Evolutionary conservation across 176 grass and related monocot species (phyloP).

Genomic region (Phyllostachys edulis): DNA sequence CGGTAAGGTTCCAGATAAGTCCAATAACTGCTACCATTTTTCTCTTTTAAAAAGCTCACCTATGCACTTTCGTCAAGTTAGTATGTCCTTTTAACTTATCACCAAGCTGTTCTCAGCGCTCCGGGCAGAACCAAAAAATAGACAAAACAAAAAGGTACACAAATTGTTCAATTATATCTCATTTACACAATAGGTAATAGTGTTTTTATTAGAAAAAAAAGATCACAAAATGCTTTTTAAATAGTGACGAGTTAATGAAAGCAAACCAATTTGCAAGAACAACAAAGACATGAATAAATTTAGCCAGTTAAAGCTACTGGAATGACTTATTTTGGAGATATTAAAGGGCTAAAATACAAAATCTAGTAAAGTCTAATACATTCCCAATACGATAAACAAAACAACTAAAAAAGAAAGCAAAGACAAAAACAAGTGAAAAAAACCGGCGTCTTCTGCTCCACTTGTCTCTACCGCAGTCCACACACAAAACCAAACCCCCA

Average conservation of each 20-base stretch:
- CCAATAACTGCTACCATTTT: constrained; percentile 2
- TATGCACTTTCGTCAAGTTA: constrained; percentile 14
- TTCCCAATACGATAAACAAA: not conserved
- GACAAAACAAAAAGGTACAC: not conserved
- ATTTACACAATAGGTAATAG: not conserved
- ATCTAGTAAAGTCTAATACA: not conserved
- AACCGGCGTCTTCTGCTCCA: constrained; percentile 12
- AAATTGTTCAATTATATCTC: not conserved
- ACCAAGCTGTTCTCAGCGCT: not conserved
- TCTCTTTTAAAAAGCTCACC: constrained; percentile 15
- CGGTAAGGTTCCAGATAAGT: constrained; percentile 39
- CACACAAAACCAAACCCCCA: not conserved
- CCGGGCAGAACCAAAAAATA: not conserved
- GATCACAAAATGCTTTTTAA: not conserved
- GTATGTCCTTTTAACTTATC: constrained; percentile 1
- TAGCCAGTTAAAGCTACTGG: not conserved
- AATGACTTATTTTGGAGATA: not conserved
- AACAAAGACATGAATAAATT: not conserved
- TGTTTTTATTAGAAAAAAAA: not conserved
- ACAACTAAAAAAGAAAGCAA: not conserved
- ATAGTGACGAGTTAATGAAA: not conserved
- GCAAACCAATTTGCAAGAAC: not conserved
- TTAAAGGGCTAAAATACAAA: not conserved
- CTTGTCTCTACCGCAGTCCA: constrained; percentile 40
- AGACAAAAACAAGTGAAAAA: constrained; percentile 13